A percentile compares a stretch with the other conserved stretches of the same genome.
These are phyloP conservation scores for Botrytis fabae DNA, from an alignment of 2,329 filamentous ascomycete genomes.

Conservation along the genomic window DNA sequence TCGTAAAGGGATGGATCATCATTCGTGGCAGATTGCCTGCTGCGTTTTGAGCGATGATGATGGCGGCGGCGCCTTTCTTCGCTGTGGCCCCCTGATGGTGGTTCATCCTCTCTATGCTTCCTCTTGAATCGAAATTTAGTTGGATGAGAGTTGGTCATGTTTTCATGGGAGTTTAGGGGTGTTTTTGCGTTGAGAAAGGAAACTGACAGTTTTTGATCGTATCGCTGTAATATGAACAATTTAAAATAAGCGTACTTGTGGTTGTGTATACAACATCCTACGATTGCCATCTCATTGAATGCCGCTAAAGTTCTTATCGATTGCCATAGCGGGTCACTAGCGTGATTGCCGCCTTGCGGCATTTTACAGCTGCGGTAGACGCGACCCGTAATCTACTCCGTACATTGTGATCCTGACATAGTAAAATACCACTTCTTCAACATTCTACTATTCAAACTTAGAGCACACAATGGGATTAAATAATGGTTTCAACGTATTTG, in stretches of 20 bases:
- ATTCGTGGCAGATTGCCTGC: conserved; percentile 30
- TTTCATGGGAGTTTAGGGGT: conserved; percentile 17
- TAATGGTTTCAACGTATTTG: conserved; percentile 64
- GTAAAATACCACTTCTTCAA: background rate
- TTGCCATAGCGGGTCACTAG: background rate
- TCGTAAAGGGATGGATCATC: conserved; percentile 44
- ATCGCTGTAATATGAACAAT: background rate
- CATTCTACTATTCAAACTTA: background rate
- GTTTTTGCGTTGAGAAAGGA: background rate
- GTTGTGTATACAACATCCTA: background rate
- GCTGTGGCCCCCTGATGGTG: conserved; percentile 24
- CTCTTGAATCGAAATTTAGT: conserved; percentile 39
- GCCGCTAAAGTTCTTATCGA: conserved; percentile 13
- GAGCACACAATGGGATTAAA: conserved; percentile 44
- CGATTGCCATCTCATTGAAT: background rate
- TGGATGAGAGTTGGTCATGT: conserved; percentile 24
- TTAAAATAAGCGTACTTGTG: background rate
- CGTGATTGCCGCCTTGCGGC: background rate
- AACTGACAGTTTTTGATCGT: background rate
- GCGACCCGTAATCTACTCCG: background rate
- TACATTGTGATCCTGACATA: background rate
- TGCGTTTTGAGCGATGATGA: conserved; percentile 37
- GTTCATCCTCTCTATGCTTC: conserved; percentile 25
- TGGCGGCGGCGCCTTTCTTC: conserved; percentile 31
- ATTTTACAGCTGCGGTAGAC: background rate